These are phyloP conservation scores for Penicillium macrosclerotiorum DNA, from an alignment of 495 filamentous ascomycete genomes.

Conservation along the genomic window DNA sequence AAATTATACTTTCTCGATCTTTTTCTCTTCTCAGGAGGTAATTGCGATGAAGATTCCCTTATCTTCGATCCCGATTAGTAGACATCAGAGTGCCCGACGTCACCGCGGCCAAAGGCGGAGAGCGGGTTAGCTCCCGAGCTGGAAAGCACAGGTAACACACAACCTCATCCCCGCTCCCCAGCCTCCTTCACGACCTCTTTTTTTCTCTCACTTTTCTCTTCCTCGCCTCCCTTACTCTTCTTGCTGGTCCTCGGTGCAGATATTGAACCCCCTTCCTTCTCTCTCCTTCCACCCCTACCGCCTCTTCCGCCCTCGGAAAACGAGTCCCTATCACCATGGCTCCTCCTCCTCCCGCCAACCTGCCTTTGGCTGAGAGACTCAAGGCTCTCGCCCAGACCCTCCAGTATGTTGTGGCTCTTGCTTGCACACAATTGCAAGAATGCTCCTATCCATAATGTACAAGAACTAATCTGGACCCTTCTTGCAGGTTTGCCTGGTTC, in stretches of 20 bases:
- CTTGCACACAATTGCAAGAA: slow-evolving; percentile 16
- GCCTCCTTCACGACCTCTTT: slow-evolving; percentile 22
- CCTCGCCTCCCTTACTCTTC: slow-evolving; percentile 3
- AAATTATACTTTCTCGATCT: no score
- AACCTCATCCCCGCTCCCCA: slow-evolving; percentile 27
- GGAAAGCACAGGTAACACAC: slow-evolving; percentile 25
- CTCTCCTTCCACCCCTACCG: not conserved
- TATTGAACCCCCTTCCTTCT: not conserved
- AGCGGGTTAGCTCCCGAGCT: slow-evolving; percentile 18
- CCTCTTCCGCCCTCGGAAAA: slow-evolving; percentile 4
- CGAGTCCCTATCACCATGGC: slow-evolving; percentile 56
- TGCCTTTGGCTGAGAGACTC: slow-evolving; percentile 73
- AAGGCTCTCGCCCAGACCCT: slow-evolving; percentile 78
- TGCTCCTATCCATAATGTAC: slow-evolving; percentile 13
- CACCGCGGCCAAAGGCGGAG: slow-evolving; percentile 23
- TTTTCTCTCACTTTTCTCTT: not conserved
- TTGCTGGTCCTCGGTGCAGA: not conserved
- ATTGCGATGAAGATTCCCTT: not conserved
- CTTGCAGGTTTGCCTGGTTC: slow-evolving; percentile 74
- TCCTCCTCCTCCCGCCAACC: slow-evolving; percentile 68
- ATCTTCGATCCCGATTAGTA: no score
- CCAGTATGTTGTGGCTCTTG: slow-evolving; percentile 60
- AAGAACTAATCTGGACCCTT: slow-evolving; percentile 41
- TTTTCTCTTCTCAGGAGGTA: no score
- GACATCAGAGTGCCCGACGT: slow-evolving; percentile 19